Evolutionary conservation across 2,329 filamentous ascomycete genomes (phyloP).

Genomic region (Aspergillus luchuensis): DNA sequence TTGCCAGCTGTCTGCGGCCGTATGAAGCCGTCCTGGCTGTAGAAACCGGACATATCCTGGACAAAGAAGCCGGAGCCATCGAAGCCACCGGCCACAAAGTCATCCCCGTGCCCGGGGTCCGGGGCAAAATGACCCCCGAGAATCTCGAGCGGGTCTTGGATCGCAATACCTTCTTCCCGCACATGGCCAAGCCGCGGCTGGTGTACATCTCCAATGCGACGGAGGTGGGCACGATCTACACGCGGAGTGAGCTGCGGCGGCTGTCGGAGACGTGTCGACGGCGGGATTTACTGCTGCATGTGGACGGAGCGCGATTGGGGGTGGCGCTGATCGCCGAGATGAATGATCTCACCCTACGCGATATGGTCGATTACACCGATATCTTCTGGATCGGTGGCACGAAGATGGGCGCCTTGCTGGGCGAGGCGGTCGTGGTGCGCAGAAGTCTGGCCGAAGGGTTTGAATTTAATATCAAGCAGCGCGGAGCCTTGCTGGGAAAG

Average conservation of each 20-base stretch:
- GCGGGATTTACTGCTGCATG: slow-evolving; percentile 47
- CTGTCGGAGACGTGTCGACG: slow-evolving; percentile 49
- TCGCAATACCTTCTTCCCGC: slow-evolving; percentile 55
- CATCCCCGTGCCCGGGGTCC: slow-evolving; percentile 49
- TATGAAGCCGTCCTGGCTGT: slow-evolving; percentile 57
- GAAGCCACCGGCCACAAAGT: slow-evolving; percentile 57
- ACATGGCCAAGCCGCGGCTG: slow-evolving; percentile 55
- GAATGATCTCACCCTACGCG: slow-evolving; percentile 49
- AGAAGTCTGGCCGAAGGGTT: slow-evolving; percentile 50
- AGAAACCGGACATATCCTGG: slow-evolving; percentile 54
- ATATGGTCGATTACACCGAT: slow-evolving; percentile 52
- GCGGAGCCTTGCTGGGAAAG: slow-evolving; percentile 55
- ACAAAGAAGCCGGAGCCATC: slow-evolving; percentile 54
- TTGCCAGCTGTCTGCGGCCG: slow-evolving; percentile 53
- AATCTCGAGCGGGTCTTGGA: slow-evolving; percentile 48
- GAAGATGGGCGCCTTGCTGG: slow-evolving; percentile 55
- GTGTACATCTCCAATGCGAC: slow-evolving; percentile 58
- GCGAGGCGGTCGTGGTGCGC: slow-evolving; percentile 55
- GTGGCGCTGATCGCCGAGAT: slow-evolving; percentile 46
- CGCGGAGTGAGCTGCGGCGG: slow-evolving; percentile 44
- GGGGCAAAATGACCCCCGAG: slow-evolving; percentile 52
- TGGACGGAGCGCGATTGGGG: slow-evolving; percentile 53
- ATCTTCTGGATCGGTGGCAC: slow-evolving; percentile 60
- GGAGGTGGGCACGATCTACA: slow-evolving; percentile 54
- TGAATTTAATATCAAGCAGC: slow-evolving; percentile 56